Evolutionary conservation across 2,329 filamentous ascomycete species (phyloP), one percentile per base, ranked within the genome.

Genomic region (Talaromyces sp.): DNA sequence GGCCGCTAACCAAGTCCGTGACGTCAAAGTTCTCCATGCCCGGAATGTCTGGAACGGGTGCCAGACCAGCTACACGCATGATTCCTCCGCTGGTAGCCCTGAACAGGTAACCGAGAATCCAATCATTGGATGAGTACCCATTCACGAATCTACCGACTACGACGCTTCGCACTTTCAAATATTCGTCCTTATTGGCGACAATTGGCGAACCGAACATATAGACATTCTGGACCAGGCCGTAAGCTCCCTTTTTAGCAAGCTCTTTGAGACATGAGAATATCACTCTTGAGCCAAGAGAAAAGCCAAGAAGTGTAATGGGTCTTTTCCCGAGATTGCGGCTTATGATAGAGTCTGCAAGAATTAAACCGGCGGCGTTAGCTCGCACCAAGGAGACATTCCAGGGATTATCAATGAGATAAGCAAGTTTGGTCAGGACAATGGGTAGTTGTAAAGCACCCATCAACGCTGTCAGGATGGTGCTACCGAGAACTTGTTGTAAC

Each of bases 321-420:
- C 94, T 83, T 5, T 91, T 91, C 15, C 94, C 94, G 19, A 99
- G 80, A 69, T 95, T 97, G 51, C 91, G 85, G 65, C 96, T 91
- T 61, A 96, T 89, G 35, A 99, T 79, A 0, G 93, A 97, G 73
- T 99, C 94, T 1, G 94, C 94, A 56, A 99, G 81, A 70, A 99
- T 96, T 48, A 96, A 82, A 2, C 94, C 94, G 7, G 93, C 90
- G 57, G 89, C 82, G 67, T 89, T 92, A 31, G 94, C 94, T 66
- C 94, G 86, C 67, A 94, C 91, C 52, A 96, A 83, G 1, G 94
- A 97, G n/a, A 97, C 92, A 25, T 89, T 91, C 94, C 94, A 99
- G 0, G 94, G 94, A 69, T 99, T 99, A 73, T 99, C 94, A 64
- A 99, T 97, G 19, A 99, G 81, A 69, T 99, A 99, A 0, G 93